A percentile compares a stretch with the other conserved stretches of the same genome.
These are phyloP conservation scores for Colletotrichum navitas DNA, from an alignment of 2,329 filamentous ascomycete species.

Conservation along the genomic window DNA sequence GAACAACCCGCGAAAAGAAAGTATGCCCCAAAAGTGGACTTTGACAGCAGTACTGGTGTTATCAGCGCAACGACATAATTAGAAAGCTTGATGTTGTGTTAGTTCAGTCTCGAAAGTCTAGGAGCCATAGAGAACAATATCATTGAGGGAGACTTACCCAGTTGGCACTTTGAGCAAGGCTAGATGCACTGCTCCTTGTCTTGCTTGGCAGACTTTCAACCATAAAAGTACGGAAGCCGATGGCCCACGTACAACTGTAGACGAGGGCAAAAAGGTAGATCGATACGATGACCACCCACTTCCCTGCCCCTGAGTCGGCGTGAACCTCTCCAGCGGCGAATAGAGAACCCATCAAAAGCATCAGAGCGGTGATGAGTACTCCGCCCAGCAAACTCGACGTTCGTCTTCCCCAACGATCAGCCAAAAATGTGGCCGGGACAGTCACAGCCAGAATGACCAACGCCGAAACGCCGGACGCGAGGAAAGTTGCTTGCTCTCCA, in stretches of 20 bases:
- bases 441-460: constrained; percentile 67
- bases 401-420: constrained; percentile 68
- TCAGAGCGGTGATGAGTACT: constrained; percentile 60
- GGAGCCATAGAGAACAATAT: too few species aligned
- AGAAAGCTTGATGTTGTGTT: constrained; percentile 48
- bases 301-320: constrained; percentile 52
- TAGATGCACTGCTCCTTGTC: constrained; percentile 67
- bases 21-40: constrained; percentile 57
- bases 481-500: constrained; percentile 64
- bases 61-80: constrained; percentile 62
- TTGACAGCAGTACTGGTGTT: constrained; percentile 56
- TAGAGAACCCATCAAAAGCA: constrained; percentile 65
- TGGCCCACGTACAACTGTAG: constrained; percentile 64
- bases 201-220: constrained; percentile 68
- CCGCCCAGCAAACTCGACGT: constrained; percentile 67
- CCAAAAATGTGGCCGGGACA: constrained; percentile 65
- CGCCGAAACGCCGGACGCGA: constrained; percentile 71
- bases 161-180: constrained; percentile 65
- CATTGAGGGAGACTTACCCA: constrained; percentile 54
- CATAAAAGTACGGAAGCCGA: constrained; percentile 63
- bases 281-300: constrained; percentile 64
- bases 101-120: not conserved
- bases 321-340: constrained; percentile 60
- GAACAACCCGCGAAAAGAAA: constrained; percentile 59
- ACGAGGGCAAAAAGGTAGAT: constrained; percentile 64